Percentiles rank a stretch among this genome's conserved stretches.
Evolutionary conservation across 805 yeast species (phyloP).

Genomic region (Debaryomyces castellii): DNA sequence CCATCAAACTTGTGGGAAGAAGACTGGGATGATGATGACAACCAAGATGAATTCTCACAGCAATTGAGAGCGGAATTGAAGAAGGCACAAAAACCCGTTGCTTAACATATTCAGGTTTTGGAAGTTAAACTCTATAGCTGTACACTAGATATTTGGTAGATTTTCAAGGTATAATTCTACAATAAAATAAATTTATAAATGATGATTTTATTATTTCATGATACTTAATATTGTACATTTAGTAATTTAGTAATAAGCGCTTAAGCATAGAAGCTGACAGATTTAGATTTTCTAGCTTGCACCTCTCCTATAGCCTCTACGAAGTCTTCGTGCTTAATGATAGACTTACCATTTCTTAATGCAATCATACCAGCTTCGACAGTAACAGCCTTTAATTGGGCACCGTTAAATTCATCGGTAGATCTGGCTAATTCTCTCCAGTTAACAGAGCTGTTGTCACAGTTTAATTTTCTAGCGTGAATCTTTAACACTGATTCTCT

Average conservation of each 20-base stretch:
- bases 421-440: constrained; percentile 98
- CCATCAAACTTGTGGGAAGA: constrained; percentile 85
- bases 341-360: constrained; percentile 86
- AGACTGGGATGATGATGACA: constrained; percentile 96
- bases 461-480: constrained; percentile 95
- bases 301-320: constrained; percentile 98
- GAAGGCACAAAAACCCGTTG: constrained; percentile 18
- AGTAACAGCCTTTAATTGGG: constrained; percentile 96
- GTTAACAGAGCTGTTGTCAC: constrained; percentile 80
- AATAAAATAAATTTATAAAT: neutral
- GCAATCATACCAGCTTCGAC: constrained; percentile 99
- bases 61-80: constrained; percentile 56
- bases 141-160: neutral
- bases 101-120: neutral
- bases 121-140: neutral
- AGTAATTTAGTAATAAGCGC: neutral
- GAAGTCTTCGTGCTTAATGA: constrained; percentile 94
- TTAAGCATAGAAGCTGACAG: constrained; percentile 94
- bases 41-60: constrained; percentile 82
- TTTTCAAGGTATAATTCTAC: neutral
- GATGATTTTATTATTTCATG: neutral
- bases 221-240: constrained; percentile 2
- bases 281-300: constrained; percentile 93
- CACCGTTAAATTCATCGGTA: constrained; percentile 98
- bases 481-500: constrained; percentile 95